Evolutionary conservation across 1,284 basidiomycete genomes (phyloP).

Genomic region (Fomitopsis betulina): DNA sequence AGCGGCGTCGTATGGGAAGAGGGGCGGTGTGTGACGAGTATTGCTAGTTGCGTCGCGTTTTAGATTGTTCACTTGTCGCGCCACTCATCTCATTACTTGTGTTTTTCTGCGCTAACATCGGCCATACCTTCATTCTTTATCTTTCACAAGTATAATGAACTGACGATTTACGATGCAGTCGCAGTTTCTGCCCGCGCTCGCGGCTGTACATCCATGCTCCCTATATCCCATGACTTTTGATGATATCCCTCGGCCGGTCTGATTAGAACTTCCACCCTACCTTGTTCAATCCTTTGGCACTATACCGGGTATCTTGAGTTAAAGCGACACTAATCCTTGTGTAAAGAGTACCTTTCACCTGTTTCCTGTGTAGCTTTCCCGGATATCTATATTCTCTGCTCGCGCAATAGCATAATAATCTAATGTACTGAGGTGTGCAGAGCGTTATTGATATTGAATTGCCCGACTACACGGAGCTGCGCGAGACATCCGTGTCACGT

Average conservation of each 20-base stretch:
- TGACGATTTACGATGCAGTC: slow-evolving; percentile 17
- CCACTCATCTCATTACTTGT: not conserved
- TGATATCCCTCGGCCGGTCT: slow-evolving; percentile 11
- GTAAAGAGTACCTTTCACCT: not conserved
- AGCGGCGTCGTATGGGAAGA: slow-evolving; percentile 11
- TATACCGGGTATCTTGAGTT: not conserved
- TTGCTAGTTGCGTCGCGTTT: not conserved
- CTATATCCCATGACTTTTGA: slow-evolving; percentile 18
- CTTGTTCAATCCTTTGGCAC: not conserved
- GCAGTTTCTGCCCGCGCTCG: slow-evolving; percentile 1
- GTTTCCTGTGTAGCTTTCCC: not conserved
- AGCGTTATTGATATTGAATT: no score
- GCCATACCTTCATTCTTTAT: not conserved
- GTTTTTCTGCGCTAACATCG: not conserved
- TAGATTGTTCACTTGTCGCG: not conserved
- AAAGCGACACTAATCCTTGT: not conserved
- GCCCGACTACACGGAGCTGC: no score
- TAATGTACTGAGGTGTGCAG: no score
- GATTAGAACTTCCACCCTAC: not conserved
- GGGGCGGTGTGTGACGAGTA: slow-evolving; percentile 1
- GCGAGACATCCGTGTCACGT: no score
- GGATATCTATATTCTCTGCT: no score
- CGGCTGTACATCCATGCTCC: slow-evolving; percentile 17
- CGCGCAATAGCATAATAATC: no score
- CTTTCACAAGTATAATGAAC: slow-evolving; percentile 16